Percentiles rank a stretch among this genome's conserved stretches.
phyloP scores from a whole-genome alignment of 352 stramenopile species.

The Nothophytophthora sp. region DNA sequence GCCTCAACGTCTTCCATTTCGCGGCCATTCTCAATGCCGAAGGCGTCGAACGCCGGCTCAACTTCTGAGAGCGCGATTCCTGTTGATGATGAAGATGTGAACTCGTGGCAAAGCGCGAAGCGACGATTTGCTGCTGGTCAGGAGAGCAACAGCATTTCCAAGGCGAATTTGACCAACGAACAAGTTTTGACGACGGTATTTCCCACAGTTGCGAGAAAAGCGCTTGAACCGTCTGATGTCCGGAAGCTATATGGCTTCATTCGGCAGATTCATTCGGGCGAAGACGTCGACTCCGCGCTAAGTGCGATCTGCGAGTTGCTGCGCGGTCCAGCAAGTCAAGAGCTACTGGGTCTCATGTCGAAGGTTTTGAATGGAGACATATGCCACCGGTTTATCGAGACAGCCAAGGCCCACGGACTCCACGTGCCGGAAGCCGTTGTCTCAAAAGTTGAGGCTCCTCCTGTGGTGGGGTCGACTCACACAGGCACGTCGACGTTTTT shows the following conservation, averaged over 20 bases:
- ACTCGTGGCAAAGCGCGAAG: constrained; percentile 35
- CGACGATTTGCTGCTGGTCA: constrained; percentile 28
- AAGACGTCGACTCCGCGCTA: constrained; percentile 46
- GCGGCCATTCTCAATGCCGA: constrained; percentile 54
- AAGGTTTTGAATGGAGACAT: constrained; percentile 57
- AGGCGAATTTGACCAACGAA: constrained; percentile 7
- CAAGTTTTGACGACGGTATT: constrained; percentile 39
- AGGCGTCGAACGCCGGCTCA: constrained; percentile 1
- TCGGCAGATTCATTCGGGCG: constrained; percentile 43
- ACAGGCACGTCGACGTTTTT: constrained; percentile 54
- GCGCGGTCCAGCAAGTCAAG: constrained; percentile 31
- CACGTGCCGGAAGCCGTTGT: constrained; percentile 14
- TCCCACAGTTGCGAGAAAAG: constrained; percentile 48
- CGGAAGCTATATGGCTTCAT: constrained; percentile 61
- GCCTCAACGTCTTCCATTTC: constrained; percentile 67
- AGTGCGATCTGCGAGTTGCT: constrained; percentile 57
- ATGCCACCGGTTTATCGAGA: constrained; percentile 45
- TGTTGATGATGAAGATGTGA: constrained; percentile 18
- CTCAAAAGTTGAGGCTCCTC: constrained; percentile 1
- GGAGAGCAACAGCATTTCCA: not conserved
- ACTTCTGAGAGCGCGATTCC: constrained; percentile 14
- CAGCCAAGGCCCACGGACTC: constrained; percentile 38
- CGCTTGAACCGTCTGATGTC: constrained; percentile 52
- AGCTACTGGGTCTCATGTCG: constrained; percentile 65
- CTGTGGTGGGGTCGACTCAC: constrained; percentile 1